Percentiles rank a stretch among this genome's conserved stretches.
Evolutionary conservation across 768 basidiomycete species (phyloP).

Genomic region (Pulveroboletus sp.): DNA sequence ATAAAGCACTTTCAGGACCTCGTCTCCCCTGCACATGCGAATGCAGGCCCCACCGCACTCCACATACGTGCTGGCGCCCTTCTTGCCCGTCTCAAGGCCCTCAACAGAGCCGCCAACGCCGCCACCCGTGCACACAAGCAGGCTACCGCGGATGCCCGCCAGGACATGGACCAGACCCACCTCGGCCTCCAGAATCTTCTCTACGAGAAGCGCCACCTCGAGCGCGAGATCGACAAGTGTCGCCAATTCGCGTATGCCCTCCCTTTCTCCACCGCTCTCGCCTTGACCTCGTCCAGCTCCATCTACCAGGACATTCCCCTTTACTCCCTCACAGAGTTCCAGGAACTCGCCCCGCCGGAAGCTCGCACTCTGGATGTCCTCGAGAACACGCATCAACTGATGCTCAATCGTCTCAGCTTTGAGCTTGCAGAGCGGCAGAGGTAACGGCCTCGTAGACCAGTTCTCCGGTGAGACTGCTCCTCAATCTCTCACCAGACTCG

Average conservation of each 20-base stretch:
- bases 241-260: conserved; percentile 75
- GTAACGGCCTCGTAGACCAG: conserved; percentile 35
- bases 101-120: conserved; percentile 70
- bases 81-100: conserved; percentile 71
- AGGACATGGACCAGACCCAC: conserved; percentile 88
- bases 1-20: conserved; percentile 62
- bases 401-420: conserved; percentile 83
- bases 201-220: conserved; percentile 86
- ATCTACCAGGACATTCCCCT: conserved; percentile 85
- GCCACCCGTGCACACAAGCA: conserved; percentile 69
- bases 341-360: conserved; percentile 61
- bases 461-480: conserved; percentile 2
- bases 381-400: conserved; percentile 72
- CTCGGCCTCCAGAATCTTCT: conserved; percentile 81
- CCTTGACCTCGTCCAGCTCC: conserved; percentile 45
- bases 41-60: conserved; percentile 37
- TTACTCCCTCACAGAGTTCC: conserved; percentile 65
- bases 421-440: conserved; percentile 86
- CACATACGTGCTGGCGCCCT: conserved; percentile 71
- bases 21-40: conserved; percentile 48
- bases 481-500: conserved; percentile 47
- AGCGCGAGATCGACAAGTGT: conserved; percentile 90
- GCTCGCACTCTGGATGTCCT: conserved; percentile 57
- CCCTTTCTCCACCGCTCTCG: neutral
- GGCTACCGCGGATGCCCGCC: conserved; percentile 66